Conservation (phyloP, 495 filamentous ascomycete species). For the Patellaria atrata region DNA sequence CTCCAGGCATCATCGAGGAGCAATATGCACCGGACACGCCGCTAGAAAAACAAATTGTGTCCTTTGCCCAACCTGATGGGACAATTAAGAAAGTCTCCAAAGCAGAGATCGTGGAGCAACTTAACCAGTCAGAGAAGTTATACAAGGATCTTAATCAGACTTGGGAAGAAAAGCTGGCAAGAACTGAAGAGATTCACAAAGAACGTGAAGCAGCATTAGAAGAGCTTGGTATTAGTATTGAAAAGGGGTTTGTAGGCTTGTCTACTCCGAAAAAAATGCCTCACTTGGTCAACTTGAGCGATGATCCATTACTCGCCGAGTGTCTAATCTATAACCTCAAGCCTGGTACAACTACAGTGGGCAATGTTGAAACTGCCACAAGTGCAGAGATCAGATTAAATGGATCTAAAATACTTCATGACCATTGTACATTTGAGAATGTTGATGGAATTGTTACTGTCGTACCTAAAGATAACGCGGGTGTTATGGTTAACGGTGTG, state of each 20-base stretch:
- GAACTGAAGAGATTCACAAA: conserved; percentile 94
- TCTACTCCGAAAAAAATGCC: conserved; percentile 98
- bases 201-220: conserved; percentile 91
- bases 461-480: conserved; percentile 74
- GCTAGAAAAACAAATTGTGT: conserved; percentile 88
- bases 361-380: conserved; percentile 73
- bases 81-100: conserved; percentile 91
- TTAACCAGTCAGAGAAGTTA: conserved; percentile 90
- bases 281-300: conserved; percentile 93
- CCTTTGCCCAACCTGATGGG: conserved; percentile 76
- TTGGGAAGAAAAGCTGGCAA: conserved; percentile 91
- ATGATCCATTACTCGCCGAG: conserved; percentile 89
- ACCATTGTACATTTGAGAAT: conserved; percentile 91
- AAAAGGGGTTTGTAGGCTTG: conserved; percentile 91
- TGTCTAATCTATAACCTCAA: conserved; percentile 98
- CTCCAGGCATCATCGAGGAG: conserved; percentile 46
- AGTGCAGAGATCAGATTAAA: conserved; percentile 84
- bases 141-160: conserved; percentile 95
- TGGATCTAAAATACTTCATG: conserved; percentile 76
- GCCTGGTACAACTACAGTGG: conserved; percentile 81
- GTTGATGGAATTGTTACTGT: conserved; percentile 81
- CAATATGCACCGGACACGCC: conserved; percentile 84
- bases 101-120: conserved; percentile 92
- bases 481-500: conserved; percentile 95
- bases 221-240: conserved; percentile 95